Evolutionary conservation across 352 stramenopile species (phyloP).

Genomic region (Globisporangium ultimum): DNA sequence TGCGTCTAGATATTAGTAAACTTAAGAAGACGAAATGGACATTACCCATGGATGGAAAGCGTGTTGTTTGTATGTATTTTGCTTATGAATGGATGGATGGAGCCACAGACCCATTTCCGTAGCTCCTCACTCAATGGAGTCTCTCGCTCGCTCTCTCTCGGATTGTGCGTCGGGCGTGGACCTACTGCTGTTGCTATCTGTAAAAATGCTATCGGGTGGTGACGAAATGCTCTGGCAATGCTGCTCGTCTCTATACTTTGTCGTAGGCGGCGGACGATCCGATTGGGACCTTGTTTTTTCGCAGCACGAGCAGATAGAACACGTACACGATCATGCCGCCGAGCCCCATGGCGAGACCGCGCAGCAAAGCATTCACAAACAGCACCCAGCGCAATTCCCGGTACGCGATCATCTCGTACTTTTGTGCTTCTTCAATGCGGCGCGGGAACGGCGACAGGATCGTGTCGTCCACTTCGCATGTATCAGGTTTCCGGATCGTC

Average conservation of each 20-base stretch:
- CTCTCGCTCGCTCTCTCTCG: no score
- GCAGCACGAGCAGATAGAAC: slow-evolving; percentile 72
- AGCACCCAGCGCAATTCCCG: slow-evolving; percentile 76
- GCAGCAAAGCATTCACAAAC: slow-evolving; percentile 77
- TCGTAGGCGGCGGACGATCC: slow-evolving; percentile 53
- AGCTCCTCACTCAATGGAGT: neutral
- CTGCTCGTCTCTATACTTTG: slow-evolving; percentile 50
- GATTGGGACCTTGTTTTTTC: slow-evolving; percentile 33
- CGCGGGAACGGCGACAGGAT: slow-evolving; percentile 64
- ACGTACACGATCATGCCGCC: slow-evolving; percentile 83
- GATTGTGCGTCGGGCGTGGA: slow-evolving; percentile 1
- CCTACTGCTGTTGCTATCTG: slow-evolving; percentile 5
- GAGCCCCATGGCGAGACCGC: slow-evolving; percentile 66
- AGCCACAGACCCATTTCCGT: neutral
- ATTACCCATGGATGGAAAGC: no score
- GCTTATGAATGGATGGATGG: slow-evolving; percentile 4
- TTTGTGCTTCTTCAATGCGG: slow-evolving; percentile 59
- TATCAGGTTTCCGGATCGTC: slow-evolving; percentile 58
- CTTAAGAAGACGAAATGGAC: no score
- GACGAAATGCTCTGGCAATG: no score
- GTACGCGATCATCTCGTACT: slow-evolving; percentile 81
- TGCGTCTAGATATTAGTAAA: neutral
- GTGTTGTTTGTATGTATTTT: neutral
- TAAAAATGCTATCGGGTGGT: neutral
- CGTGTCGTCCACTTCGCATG: slow-evolving; percentile 69